These are phyloP conservation scores for Curvularia spicifera DNA, from an alignment of 2,329 filamentous ascomycete species.

Conservation along the genomic window DNA sequence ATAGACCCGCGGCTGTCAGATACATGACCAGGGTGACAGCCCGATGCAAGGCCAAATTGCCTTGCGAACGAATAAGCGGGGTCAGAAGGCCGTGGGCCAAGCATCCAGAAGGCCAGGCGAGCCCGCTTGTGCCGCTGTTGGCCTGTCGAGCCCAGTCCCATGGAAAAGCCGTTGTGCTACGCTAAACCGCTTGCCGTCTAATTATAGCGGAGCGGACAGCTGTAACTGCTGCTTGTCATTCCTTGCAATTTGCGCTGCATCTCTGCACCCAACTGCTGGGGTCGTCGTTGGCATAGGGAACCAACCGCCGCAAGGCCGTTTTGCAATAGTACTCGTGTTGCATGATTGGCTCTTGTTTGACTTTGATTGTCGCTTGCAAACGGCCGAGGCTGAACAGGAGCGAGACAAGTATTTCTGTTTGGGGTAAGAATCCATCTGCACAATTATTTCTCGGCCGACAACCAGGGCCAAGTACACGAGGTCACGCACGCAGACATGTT, in stretches of 20 bases:
- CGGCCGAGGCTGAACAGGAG: background rate
- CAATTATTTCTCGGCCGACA: background rate
- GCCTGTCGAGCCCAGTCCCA: conserved; percentile 17
- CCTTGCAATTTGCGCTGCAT: conserved; percentile 2
- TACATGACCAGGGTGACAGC: conserved; percentile 21
- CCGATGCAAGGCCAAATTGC: conserved; percentile 17
- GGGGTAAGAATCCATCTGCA: background rate
- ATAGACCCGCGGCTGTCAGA: conserved; percentile 5
- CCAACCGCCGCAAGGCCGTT: conserved; percentile 3
- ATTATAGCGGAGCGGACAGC: conserved; percentile 10
- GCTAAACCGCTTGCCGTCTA: conserved; percentile 18
- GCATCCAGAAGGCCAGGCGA: conserved; percentile 10
- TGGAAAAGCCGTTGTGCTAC: conserved; percentile 28
- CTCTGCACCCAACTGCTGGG: background rate
- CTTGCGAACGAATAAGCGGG: conserved; percentile 19
- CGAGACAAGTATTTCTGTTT: background rate
- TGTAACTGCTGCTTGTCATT: conserved; percentile 4
- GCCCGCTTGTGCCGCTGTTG: conserved; percentile 4
- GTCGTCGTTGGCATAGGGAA: background rate
- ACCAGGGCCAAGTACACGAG: background rate
- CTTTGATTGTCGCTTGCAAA: background rate
- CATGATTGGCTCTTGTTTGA: background rate
- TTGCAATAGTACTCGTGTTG: background rate
- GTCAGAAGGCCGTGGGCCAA: conserved; percentile 11
- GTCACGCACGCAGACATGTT: background rate